Conservation (phyloP, 1,139 yeast genomes). For the Candida mesenterica region DNA sequence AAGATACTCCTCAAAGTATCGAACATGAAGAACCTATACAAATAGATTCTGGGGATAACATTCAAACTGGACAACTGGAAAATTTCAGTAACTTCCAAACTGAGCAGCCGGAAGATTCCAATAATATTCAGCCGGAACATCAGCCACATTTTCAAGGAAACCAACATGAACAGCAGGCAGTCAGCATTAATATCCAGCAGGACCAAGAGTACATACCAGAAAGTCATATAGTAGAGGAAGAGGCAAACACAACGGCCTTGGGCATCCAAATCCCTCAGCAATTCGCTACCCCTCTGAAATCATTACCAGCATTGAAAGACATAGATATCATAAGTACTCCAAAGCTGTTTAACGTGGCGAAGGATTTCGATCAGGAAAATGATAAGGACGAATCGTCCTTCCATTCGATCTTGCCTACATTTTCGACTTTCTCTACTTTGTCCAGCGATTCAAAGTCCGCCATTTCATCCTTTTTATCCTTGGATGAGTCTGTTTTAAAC, state of each 20-base stretch:
- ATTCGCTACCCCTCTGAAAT: conserved; percentile 44
- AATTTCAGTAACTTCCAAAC: too few relatives aligned
- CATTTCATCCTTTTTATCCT: conserved; percentile 34
- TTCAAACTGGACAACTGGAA: too few relatives aligned
- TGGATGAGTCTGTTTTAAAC: conserved; percentile 23
- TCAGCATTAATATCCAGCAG: too few relatives aligned
- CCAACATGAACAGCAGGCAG: too few relatives aligned
- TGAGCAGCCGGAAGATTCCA: too few relatives aligned
- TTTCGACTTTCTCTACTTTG: background rate
- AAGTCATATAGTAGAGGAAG: conserved; percentile 5
- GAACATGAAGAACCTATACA: too few relatives aligned
- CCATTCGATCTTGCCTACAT: background rate
- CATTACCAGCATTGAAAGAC: conserved; percentile 44
- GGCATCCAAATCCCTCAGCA: conserved; percentile 9
- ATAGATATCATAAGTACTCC: conserved; percentile 45
- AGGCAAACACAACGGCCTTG: conserved; percentile 9
- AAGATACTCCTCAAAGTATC: too few relatives aligned
- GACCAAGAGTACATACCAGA: too few relatives aligned
- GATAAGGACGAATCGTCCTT: background rate
- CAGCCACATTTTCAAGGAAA: too few relatives aligned
- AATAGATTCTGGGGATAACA: too few relatives aligned
- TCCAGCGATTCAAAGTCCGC: conserved; percentile 10
- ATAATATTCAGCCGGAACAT: too few relatives aligned
- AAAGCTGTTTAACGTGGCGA: conserved; percentile 41
- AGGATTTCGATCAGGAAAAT: conserved; percentile 21